Evolutionary conservation across 768 basidiomycete species (phyloP).

Genomic region (Russula lepida): DNA sequence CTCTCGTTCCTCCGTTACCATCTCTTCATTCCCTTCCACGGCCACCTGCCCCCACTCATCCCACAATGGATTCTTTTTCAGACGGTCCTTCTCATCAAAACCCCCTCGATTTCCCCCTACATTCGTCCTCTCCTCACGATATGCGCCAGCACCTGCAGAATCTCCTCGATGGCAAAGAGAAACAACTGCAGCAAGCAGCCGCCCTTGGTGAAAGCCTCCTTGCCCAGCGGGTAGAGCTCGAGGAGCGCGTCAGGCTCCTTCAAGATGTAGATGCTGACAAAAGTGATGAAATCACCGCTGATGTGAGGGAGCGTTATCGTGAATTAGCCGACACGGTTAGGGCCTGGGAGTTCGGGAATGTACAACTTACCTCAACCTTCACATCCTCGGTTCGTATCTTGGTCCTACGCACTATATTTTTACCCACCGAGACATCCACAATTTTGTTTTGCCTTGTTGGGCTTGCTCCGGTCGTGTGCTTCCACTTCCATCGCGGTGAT

Average conservation of each 20-base stretch:
- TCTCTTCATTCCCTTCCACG: background rate
- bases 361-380: constrained; percentile 62
- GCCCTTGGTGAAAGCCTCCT: constrained; percentile 91
- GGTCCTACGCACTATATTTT: background rate
- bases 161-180: constrained; percentile 84
- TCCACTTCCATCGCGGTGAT: constrained; percentile 14
- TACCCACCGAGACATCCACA: background rate
- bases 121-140: constrained; percentile 23
- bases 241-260: constrained; percentile 76
- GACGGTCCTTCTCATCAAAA: constrained; percentile 22
- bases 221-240: constrained; percentile 87
- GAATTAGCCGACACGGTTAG: constrained; percentile 70
- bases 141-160: constrained; percentile 36
- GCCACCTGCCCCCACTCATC: background rate
- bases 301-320: constrained; percentile 63
- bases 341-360: constrained; percentile 74
- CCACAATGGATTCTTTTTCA: constrained; percentile 29
- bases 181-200: constrained; percentile 85
- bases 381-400: constrained; percentile 47
- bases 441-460: constrained; percentile 20
- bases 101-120: constrained; percentile 7
- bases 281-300: constrained; percentile 52
- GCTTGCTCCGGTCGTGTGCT: constrained; percentile 2
- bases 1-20: background rate
- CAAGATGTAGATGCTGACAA: constrained; percentile 63